Evolutionary conservation across 352 stramenopile species (phyloP).

Genomic region (Pythium guiyangense): DNA sequence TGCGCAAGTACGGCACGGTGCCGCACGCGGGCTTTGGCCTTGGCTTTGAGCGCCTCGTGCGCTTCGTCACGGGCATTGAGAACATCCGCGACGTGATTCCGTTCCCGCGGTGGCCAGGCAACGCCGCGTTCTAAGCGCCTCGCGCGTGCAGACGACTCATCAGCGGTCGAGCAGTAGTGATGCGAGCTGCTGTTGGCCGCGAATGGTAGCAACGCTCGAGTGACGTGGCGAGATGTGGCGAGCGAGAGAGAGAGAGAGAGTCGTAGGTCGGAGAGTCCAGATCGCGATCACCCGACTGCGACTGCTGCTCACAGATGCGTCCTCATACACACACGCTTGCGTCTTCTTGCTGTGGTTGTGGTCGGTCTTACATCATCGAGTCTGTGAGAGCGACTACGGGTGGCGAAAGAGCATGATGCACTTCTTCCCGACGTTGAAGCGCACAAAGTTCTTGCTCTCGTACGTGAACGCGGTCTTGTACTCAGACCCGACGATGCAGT

Average conservation of each 20-base stretch:
- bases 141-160: no score
- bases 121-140: conserved; percentile 84
- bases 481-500: conserved; percentile 76
- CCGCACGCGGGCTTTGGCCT: conserved; percentile 97
- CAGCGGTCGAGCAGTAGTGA: no score
- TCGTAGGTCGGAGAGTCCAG: no score
- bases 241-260: neutral
- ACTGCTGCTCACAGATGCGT: no score
- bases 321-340: no score
- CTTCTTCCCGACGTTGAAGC: conserved; percentile 83
- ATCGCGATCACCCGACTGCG: no score
- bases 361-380: no score
- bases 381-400: conserved; percentile 19
- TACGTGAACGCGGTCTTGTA: conserved; percentile 74
- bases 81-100: conserved; percentile 99
- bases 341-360: no score
- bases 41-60: conserved; percentile 97
- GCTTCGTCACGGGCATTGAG: conserved; percentile 96
- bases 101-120: conserved; percentile 94
- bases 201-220: no score
- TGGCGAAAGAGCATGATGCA: conserved; percentile 82
- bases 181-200: neutral
- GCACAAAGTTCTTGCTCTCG: conserved; percentile 84
- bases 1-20: conserved; percentile 95
- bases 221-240: no score